These are phyloP conservation scores for Podospora fimiseda DNA, from an alignment of 495 filamentous ascomycete genomes.

Conservation along the genomic window DNA sequence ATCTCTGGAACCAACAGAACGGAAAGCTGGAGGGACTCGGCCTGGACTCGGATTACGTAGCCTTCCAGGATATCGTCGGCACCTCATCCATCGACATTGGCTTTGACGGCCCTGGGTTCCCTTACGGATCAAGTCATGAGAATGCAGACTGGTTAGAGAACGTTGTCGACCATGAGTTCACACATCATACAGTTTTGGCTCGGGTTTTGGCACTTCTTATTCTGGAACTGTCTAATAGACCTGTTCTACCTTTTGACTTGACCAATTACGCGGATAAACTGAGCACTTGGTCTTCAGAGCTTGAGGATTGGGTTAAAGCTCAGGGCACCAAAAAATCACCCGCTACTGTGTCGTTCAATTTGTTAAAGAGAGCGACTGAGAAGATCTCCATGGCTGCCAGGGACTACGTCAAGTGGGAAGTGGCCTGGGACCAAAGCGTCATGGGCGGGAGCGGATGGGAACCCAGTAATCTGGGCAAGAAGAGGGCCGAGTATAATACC, in stretches of 20 bases:
- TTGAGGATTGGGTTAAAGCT: conserved; percentile 55
- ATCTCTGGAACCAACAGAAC: conserved; percentile 66
- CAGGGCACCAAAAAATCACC: conserved; percentile 17
- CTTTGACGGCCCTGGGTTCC: conserved; percentile 62
- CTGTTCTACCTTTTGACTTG: conserved; percentile 79
- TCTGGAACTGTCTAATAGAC: conserved; percentile 73
- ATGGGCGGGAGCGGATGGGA: conserved; percentile 64
- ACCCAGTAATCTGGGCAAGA: conserved; percentile 53
- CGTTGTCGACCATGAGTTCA: conserved; percentile 73
- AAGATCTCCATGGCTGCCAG: conserved; percentile 53
- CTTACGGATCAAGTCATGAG: conserved; percentile 82
- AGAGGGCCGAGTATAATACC: conserved; percentile 61
- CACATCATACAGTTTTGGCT: conserved; percentile 71
- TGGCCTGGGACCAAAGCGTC: conserved; percentile 61
- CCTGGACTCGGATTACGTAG: conserved; percentile 79
- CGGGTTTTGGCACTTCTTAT: conserved; percentile 79
- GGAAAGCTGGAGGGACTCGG: conserved; percentile 64
- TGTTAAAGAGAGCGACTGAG: conserved; percentile 54
- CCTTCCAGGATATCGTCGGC: conserved; percentile 92
- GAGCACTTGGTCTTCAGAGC: conserved; percentile 53
- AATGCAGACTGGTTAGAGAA: conserved; percentile 79
- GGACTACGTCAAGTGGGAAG: conserved; percentile 67
- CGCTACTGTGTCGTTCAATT: conserved; percentile 45
- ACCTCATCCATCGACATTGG: conserved; percentile 82
- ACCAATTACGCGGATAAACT: conserved; percentile 54